Evolutionary conservation across 306 rosid species (phyloP).

Genomic region (Sechiopsis laciniata): DNA sequence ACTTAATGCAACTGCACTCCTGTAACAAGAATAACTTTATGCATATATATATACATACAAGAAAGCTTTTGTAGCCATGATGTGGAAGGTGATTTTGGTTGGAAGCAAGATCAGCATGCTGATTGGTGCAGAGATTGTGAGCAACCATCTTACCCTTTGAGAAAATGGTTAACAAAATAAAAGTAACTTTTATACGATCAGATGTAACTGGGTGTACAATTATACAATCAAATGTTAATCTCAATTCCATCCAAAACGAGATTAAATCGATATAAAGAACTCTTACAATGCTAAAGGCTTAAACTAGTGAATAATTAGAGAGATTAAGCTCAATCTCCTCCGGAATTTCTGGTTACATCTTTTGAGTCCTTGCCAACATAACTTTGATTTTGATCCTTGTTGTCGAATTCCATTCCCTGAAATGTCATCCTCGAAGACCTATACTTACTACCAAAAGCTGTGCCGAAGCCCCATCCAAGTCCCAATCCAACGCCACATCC

Average conservation of each 20-base stretch:
- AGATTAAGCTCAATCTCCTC: slow-evolving; percentile 27
- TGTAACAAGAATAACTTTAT: background rate
- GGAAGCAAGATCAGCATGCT: background rate
- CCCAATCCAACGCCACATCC: slow-evolving; percentile 98
- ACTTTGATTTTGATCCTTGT: slow-evolving; percentile 35
- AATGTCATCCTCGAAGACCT: slow-evolving; percentile 57
- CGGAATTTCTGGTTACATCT: slow-evolving; percentile 30
- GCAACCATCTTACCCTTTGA: background rate
- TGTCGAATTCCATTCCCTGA: slow-evolving; percentile 61
- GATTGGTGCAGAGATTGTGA: no score
- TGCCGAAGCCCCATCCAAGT: slow-evolving; percentile 98
- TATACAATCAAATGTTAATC: background rate
- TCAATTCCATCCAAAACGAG: background rate
- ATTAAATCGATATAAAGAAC: background rate
- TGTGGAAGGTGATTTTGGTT: slow-evolving; percentile 9
- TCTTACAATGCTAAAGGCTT: background rate
- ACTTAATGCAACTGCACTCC: slow-evolving; percentile 9
- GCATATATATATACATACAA: background rate
- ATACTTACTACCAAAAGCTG: slow-evolving; percentile 82
- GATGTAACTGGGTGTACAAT: background rate
- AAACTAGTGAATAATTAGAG: background rate
- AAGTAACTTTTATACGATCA: background rate
- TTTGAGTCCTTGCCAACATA: slow-evolving; percentile 22
- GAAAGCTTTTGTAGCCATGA: slow-evolving; percentile 9
- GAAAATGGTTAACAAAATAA: background rate